These are phyloP conservation scores for Gremmenia infestans DNA, from an alignment of 2,329 filamentous ascomycete species.

Conservation along the genomic window DNA sequence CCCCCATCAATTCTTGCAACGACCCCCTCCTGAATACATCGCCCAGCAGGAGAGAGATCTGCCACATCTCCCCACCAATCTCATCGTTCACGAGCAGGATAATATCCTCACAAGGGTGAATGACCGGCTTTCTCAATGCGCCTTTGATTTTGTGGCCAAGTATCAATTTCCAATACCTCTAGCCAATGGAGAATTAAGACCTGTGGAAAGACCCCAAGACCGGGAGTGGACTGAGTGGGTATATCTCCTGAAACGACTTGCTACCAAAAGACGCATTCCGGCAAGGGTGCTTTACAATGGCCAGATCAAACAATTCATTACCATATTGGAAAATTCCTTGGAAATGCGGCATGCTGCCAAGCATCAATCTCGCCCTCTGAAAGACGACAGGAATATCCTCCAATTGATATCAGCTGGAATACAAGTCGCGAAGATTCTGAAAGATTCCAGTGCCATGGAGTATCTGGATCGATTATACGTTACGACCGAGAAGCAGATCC, in stretches of 20 bases:
- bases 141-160: slow-evolving; percentile 85
- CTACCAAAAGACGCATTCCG: slow-evolving; percentile 80
- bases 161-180: slow-evolving; percentile 87
- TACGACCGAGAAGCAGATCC: slow-evolving; percentile 73
- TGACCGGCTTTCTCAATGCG: slow-evolving; percentile 77
- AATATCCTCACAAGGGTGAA: slow-evolving; percentile 75
- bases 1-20: slow-evolving; percentile 74
- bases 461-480: slow-evolving; percentile 76
- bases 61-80: slow-evolving; percentile 75
- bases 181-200: slow-evolving; percentile 66
- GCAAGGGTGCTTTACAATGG: slow-evolving; percentile 81
- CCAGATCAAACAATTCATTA: slow-evolving; percentile 88
- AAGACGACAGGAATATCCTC: slow-evolving; percentile 84
- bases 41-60: slow-evolving; percentile 75
- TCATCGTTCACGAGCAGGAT: slow-evolving; percentile 81
- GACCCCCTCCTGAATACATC: slow-evolving; percentile 64
- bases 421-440: slow-evolving; percentile 82
- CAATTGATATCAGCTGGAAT: slow-evolving; percentile 83
- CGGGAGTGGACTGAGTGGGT: slow-evolving; percentile 92
- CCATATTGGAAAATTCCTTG: slow-evolving; percentile 80
- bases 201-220: slow-evolving; percentile 68
- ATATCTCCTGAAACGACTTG: slow-evolving; percentile 77
- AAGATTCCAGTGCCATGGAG: slow-evolving; percentile 78
- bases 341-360: slow-evolving; percentile 84
- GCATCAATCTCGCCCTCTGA: slow-evolving; percentile 75